These are phyloP conservation scores for Luffa acutangula DNA, from an alignment of 306 rosid species.

Conservation along the genomic window DNA sequence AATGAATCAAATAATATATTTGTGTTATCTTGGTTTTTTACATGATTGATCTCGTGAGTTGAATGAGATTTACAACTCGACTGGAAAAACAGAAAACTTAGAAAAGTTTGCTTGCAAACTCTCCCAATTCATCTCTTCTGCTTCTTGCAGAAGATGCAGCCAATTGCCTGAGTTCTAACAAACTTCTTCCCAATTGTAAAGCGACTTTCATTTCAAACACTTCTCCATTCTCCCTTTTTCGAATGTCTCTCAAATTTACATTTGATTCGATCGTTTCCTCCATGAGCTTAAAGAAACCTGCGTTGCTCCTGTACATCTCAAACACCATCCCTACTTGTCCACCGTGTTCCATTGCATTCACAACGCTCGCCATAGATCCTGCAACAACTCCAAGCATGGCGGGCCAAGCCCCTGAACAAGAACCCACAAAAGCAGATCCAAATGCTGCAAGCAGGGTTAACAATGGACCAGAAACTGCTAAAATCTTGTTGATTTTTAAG, in stretches of 20 bases:
- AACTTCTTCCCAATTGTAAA: slow-evolving; percentile 50
- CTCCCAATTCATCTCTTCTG: slow-evolving; percentile 18
- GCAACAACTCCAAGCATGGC: slow-evolving; percentile 38
- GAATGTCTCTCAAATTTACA: slow-evolving; percentile 27
- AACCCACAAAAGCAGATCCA: slow-evolving; percentile 26
- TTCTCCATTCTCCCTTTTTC: slow-evolving; percentile 49
- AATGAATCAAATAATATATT: neutral
- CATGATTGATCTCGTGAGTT: neutral
- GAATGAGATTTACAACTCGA: neutral
- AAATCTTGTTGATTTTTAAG: slow-evolving; percentile 31
- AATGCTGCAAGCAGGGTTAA: slow-evolving; percentile 48
- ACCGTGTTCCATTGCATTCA: slow-evolving; percentile 64
- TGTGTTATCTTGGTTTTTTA: neutral
- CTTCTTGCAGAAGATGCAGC: slow-evolving; percentile 19
- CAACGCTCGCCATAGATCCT: slow-evolving; percentile 57
- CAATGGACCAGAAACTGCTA: slow-evolving; percentile 58
- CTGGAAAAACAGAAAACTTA: slow-evolving; percentile 4
- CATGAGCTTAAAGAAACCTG: slow-evolving; percentile 60
- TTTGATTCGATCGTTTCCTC: slow-evolving; percentile 41
- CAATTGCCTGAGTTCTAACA: slow-evolving; percentile 44
- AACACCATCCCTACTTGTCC: slow-evolving; percentile 85
- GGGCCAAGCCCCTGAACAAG: slow-evolving; percentile 26
- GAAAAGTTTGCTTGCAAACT: slow-evolving; percentile 63
- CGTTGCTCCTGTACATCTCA: slow-evolving; percentile 45
- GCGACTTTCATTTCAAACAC: slow-evolving; percentile 55